Base-by-base conservation (phyloP, 169 alveolate species). In the Eimeria maxima region DNA sequence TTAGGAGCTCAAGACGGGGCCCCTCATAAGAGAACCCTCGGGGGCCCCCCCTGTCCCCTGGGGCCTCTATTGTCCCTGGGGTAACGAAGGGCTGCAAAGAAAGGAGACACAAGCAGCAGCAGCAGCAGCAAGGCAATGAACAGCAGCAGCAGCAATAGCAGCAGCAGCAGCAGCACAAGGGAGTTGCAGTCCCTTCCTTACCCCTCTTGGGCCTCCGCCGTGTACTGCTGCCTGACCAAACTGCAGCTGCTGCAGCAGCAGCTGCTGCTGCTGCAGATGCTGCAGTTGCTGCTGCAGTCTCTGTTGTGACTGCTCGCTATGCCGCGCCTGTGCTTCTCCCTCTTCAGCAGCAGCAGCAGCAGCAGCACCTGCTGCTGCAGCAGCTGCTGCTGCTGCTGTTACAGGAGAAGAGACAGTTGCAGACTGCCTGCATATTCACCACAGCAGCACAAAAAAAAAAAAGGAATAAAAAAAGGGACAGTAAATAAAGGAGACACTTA, bases 21-120 rank as follows among this genome's bases (percentile, higher is more conserved):
- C 65, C 89, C 67, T 78, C 89, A 78, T 27, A 78, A 3, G 24
- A 33, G 45, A 78, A 78, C 22, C 14, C 7, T 13, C 60, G 89
- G 89, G 89, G 89, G 89, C 67, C 67, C n/a, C n/a, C n/a, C 89
- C 89, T 57, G 67, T 78, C 89, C 33, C 55, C 89, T 6, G 67
- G 65, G 67, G 69, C 67, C 20, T 78, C 89, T 18, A 42, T 27
- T 18, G 89, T 44, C 16, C 55, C 89, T 13, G 89, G 89, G 18
- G 89, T 78, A 33, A 22, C 67, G 89, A 78, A 78, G 60, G 89
- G 89, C 89, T 78, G 89, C n/a, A 47, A 14, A 33, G 18, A 24
- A 33, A 78, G 89, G 65, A 22, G 65, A 24, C 33, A 7, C 20
- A 22, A 10, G 76, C 76, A 67, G 76, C 76, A 3, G 76, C 76